These are phyloP conservation scores for Musa schizocarpa DNA, from an alignment of 176 grass and related monocot genomes.

Conservation along the genomic window DNA sequence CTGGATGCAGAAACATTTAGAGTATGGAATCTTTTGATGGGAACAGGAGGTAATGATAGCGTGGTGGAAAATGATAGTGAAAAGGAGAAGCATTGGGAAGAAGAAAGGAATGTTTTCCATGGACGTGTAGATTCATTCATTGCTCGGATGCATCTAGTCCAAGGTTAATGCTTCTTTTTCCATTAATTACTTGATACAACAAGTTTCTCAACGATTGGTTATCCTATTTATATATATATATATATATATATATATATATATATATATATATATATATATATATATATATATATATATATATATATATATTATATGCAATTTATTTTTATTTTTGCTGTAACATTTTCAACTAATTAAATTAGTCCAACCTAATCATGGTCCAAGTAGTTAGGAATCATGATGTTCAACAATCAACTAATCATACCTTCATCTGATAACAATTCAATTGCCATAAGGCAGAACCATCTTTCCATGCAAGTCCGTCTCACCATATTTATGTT, in stretches of 20 bases:
- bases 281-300: not conserved
- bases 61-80: constrained; percentile 40
- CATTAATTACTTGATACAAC: not conserved
- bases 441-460: not conserved
- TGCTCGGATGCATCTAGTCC: constrained; percentile 89
- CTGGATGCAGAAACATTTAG: constrained; percentile 55
- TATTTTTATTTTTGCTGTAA: too few relatives aligned
- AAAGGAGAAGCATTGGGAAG: constrained; percentile 72
- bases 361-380: not conserved
- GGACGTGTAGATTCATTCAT: constrained; percentile 83
- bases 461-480: not conserved
- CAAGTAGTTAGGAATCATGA: not conserved
- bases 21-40: constrained; percentile 88
- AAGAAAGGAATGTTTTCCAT: constrained; percentile 68
- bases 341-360: not conserved
- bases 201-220: not conserved
- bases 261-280: constrained; percentile 1
- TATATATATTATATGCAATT: not conserved
- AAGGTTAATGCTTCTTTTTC: constrained; percentile 34
- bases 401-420: not conserved
- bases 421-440: not conserved
- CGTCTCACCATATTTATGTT: not conserved
- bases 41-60: constrained; percentile 36
- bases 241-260: not conserved
- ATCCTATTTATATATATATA: not conserved